phyloP scores from a whole-genome alignment of 1,284 basidiomycete genomes.

The Ustilago trichophora region DNA sequence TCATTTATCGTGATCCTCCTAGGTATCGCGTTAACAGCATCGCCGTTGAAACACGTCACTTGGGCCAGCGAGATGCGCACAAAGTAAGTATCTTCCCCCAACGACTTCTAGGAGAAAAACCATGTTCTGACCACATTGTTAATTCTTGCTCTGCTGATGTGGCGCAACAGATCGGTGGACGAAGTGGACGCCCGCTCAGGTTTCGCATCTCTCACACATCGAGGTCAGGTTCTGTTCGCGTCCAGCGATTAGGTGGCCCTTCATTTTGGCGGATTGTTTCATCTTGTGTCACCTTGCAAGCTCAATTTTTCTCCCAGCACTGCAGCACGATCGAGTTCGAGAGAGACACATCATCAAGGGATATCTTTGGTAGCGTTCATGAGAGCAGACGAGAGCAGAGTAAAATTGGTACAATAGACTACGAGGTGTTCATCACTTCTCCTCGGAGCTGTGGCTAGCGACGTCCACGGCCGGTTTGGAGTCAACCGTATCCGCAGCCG shows the following conservation, averaged over 20 bases:
- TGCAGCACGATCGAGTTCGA: too few species aligned
- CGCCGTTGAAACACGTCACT: conserved; percentile 78
- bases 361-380: too few species aligned
- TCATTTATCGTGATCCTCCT: conserved; percentile 76
- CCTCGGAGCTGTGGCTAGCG: conserved; percentile 20
- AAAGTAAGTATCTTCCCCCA: conserved; percentile 69
- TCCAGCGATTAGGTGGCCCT: conserved; percentile 7
- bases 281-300: too few species aligned
- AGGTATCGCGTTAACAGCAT: conserved; percentile 76
- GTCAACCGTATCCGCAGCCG: not conserved
- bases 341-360: too few species aligned
- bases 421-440: too few species aligned
- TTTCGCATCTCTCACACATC: conserved; percentile 77
- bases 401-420: too few species aligned
- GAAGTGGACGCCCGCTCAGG: conserved; percentile 79
- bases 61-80: conserved; percentile 90
- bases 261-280: too few species aligned
- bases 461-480: conserved; percentile 18
- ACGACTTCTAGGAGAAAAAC: too few species aligned
- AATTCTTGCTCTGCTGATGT: not conserved
- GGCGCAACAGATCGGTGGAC: conserved; percentile 74
- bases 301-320: too few species aligned
- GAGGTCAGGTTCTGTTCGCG: conserved; percentile 69
- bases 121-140: not conserved
- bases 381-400: too few species aligned